These are phyloP conservation scores for Gossypium rotundifolium DNA, from an alignment of 345 rosid species.

Conservation along the genomic window DNA sequence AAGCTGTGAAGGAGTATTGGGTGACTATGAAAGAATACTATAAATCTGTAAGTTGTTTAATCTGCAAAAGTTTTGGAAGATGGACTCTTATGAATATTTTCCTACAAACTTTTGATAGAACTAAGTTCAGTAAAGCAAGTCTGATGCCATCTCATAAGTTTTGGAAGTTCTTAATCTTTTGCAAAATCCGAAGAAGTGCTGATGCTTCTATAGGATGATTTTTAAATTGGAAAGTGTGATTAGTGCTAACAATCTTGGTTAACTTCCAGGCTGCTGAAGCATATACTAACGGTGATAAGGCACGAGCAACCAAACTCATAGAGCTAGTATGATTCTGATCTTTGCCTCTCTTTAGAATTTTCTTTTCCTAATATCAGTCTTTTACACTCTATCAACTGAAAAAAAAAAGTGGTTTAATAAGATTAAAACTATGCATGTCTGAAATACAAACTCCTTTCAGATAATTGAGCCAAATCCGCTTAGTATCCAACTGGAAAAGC, in stretches of 20 bases:
- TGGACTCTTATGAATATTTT: not conserved
- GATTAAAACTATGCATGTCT: not conserved
- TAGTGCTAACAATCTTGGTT: slow-evolving; percentile 5
- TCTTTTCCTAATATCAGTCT: not conserved
- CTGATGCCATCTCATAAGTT: not conserved
- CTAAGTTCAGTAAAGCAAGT: not conserved
- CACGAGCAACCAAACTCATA: slow-evolving; percentile 42
- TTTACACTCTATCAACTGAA: not conserved
- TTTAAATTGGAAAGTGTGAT: not conserved
- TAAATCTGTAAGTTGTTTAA: slow-evolving; percentile 47
- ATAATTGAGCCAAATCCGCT: not conserved
- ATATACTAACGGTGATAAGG: slow-evolving; percentile 40
- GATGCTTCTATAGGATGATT: not conserved
- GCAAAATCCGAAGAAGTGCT: not conserved
- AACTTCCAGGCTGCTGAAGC: slow-evolving; percentile 53
- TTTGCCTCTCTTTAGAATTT: too few relatives aligned
- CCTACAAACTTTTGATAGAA: not conserved
- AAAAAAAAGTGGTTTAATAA: not conserved
- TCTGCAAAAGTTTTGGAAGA: not conserved
- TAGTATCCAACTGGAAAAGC: not conserved
- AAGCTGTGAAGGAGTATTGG: slow-evolving; percentile 53
- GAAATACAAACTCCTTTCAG: not conserved
- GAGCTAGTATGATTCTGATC: slow-evolving; percentile 26
- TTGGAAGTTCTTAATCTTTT: not conserved
- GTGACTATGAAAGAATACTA: slow-evolving; percentile 52